phyloP scores from a whole-genome alignment of 768 basidiomycete genomes.

The Hortiboletus campestris region DNA sequence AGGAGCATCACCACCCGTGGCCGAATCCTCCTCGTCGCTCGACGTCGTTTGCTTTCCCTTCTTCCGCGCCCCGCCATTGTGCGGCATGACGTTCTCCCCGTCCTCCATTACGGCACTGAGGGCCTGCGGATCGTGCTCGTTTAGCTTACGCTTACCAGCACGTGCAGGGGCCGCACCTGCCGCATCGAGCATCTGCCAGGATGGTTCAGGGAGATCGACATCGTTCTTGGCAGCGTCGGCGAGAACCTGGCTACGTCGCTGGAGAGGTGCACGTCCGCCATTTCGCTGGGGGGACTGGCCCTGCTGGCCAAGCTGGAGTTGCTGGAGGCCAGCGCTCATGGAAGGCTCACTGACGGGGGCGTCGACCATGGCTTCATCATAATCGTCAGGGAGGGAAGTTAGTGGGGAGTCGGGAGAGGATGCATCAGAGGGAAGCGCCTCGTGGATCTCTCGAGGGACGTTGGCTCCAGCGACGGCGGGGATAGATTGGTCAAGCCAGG shows the following conservation, averaged over 20 bases:
- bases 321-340: conserved; percentile 33
- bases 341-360: conserved; percentile 15
- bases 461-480: not conserved
- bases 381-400: conserved; percentile 23
- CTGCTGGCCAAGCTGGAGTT: conserved; percentile 32
- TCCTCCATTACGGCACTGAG: conserved; percentile 29
- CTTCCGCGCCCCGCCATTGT: conserved; percentile 19
- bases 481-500: conserved; percentile 56
- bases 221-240: conserved; percentile 43
- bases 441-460: not conserved
- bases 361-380: conserved; percentile 19
- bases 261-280: conserved; percentile 32
- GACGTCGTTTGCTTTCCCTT: conserved; percentile 18
- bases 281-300: conserved; percentile 7
- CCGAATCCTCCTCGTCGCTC: conserved; percentile 19
- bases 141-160: conserved; percentile 39
- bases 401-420: conserved; percentile 19
- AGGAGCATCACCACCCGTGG: conserved; percentile 8
- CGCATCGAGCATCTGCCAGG: conserved; percentile 52
- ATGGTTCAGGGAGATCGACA: conserved; percentile 47
- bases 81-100: conserved; percentile 9
- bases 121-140: conserved; percentile 22
- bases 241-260: conserved; percentile 48
- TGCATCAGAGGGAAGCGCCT: conserved; percentile 6
- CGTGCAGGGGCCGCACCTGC: conserved; percentile 25